Evolutionary conservation across 2,329 filamentous ascomycete genomes (phyloP).

Genomic region (Alternaria angustiovoidea): DNA sequence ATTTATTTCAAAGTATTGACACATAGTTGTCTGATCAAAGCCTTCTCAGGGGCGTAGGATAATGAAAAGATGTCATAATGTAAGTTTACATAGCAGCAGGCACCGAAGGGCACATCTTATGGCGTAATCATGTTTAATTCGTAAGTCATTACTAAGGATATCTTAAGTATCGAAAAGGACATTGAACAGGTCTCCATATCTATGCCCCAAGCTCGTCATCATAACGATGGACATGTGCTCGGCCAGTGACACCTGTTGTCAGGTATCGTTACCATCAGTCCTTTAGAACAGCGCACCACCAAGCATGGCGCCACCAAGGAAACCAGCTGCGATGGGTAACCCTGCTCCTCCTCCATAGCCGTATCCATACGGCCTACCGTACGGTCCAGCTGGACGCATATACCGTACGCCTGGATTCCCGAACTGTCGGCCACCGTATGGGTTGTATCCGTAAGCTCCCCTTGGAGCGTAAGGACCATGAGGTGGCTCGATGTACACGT

Average conservation of each 20-base stretch:
- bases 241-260: not conserved
- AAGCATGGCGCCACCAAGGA: slow-evolving; percentile 46
- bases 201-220: not conserved
- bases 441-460: slow-evolving; percentile 55
- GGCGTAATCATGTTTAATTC: not conserved
- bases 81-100: not conserved
- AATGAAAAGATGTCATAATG: not conserved
- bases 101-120: not conserved
- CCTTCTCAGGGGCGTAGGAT: not conserved
- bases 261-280: not conserved
- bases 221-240: not conserved
- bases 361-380: slow-evolving; percentile 51
- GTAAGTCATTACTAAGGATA: not conserved
- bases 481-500: slow-evolving; percentile 68
- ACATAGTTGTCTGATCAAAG: not conserved
- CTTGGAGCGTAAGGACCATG: slow-evolving; percentile 38
- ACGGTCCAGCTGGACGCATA: slow-evolving; percentile 59
- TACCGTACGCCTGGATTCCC: slow-evolving; percentile 59
- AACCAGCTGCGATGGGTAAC: slow-evolving; percentile 45
- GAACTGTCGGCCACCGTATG: slow-evolving; percentile 57
- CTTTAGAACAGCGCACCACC: slow-evolving; percentile 40
- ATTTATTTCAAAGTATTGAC: not conserved
- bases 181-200: not conserved
- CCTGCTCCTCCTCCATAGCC: slow-evolving; percentile 52
- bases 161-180: not conserved